Evolutionary conservation across 495 filamentous ascomycete genomes (phyloP).

Genomic region (Thermochaetoides thermophila): DNA sequence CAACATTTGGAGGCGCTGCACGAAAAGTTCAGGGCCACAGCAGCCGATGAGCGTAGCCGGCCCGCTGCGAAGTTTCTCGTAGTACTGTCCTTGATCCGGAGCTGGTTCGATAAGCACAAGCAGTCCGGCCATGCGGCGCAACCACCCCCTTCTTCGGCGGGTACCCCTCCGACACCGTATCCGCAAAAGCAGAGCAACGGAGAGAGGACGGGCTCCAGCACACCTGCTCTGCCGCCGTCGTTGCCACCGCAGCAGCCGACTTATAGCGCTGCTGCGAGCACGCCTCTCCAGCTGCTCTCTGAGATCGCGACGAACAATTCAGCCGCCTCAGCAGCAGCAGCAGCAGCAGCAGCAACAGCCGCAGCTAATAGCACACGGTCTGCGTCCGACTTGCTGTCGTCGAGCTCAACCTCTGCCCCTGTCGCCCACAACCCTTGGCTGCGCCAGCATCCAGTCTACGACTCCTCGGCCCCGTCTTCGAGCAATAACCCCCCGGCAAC

Average conservation of each 20-base stretch:
- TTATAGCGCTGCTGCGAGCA: slow-evolving; percentile 27
- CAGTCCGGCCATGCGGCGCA: too few species aligned
- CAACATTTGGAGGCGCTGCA: slow-evolving; percentile 56
- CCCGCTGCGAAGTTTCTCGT: slow-evolving; percentile 64
- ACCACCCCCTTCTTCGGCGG: too few species aligned
- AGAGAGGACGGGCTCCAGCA: slow-evolving; percentile 2
- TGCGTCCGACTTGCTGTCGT: too few species aligned
- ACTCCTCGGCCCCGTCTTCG: too few species aligned
- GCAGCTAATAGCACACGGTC: too few species aligned
- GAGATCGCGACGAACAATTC: slow-evolving; percentile 49
- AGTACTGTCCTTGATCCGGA: slow-evolving; percentile 57
- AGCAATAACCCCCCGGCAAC: too few species aligned
- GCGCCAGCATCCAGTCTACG: too few species aligned
- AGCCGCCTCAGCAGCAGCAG: too few species aligned
- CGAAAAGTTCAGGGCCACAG: slow-evolving; percentile 47
- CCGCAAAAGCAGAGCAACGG: slow-evolving; percentile 5
- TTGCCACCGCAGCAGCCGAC: slow-evolving; percentile 10
- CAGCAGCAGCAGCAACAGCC: too few species aligned
- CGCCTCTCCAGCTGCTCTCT: slow-evolving; percentile 49
- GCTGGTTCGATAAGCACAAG: slow-evolving; percentile 47
- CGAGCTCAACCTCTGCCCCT: too few species aligned
- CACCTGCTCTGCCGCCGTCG: slow-evolving; percentile 3
- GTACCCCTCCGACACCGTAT: too few species aligned
- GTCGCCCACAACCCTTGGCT: too few species aligned
- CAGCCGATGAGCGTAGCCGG: slow-evolving; percentile 47